Percentiles rank a stretch among this genome's conserved stretches.
These are phyloP conservation scores for Perkinsus marinus DNA, from an alignment of 169 alveolate species.

Conservation along the genomic window DNA sequence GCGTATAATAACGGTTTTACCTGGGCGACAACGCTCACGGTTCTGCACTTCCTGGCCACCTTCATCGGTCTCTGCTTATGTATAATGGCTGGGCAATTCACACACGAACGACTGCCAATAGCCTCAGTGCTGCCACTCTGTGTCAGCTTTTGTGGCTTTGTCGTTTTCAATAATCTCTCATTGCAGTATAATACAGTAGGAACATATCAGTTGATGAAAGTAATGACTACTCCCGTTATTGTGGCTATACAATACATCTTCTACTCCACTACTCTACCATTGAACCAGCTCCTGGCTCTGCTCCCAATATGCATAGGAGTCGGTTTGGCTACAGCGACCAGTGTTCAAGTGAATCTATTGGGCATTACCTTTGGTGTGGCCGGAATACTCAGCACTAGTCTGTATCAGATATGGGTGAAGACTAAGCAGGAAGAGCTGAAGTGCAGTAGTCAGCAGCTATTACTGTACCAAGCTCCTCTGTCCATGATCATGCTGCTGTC, in stretches of 20 bases:
- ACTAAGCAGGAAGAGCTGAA: neutral
- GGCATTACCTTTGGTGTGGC: constrained; percentile 6
- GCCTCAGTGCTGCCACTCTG: neutral
- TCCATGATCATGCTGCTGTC: neutral
- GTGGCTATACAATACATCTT: neutral
- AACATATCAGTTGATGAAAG: constrained; percentile 5
- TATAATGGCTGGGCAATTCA: neutral
- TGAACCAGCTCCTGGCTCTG: neutral
- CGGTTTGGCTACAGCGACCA: constrained; percentile 4
- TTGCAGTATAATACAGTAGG: constrained; percentile 11
- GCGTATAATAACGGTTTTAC: neutral
- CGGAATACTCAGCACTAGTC: neutral
- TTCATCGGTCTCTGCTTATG: neutral
- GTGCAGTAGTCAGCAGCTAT: constrained; percentile 2
- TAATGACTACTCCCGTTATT: constrained; percentile 1
- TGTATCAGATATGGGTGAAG: constrained; percentile 13
- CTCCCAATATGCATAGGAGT: constrained; percentile 4
- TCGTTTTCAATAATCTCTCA: constrained; percentile 8
- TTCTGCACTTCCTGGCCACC: constrained; percentile 1
- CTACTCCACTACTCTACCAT: neutral
- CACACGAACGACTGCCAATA: neutral
- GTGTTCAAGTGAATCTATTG: neutral
- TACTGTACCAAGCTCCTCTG: neutral
- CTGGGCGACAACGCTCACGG: neutral
- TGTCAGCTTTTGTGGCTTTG: constrained; percentile 6